Percentiles rank a stretch among this genome's conserved stretches.
These are phyloP conservation scores for Penicillium glabrum DNA, from an alignment of 2,329 filamentous ascomycete genomes.

Conservation along the genomic window DNA sequence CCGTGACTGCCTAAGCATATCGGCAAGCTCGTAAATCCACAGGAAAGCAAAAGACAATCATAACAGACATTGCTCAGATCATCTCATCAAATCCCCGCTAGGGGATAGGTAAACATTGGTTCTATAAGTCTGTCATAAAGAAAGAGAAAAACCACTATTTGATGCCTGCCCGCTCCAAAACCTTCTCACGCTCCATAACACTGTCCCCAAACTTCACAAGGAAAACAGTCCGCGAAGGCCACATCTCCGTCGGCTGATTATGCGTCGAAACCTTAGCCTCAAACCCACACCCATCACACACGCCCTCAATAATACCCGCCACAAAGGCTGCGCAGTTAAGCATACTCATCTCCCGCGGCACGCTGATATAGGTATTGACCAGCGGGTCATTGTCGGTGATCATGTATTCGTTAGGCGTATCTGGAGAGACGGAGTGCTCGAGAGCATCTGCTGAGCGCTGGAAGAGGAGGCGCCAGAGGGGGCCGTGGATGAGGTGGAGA, in stretches of 20 bases:
- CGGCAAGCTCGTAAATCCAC: too few species aligned
- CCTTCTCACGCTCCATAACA: conserved; percentile 87
- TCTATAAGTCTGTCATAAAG: neutral
- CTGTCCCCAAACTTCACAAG: conserved; percentile 88
- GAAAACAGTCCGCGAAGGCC: conserved; percentile 95
- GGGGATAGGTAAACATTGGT: too few species aligned
- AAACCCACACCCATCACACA: conserved; percentile 91
- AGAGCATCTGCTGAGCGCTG: conserved; percentile 86
- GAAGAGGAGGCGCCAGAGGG: conserved; percentile 90
- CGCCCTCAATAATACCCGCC: conserved; percentile 90
- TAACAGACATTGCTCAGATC: too few species aligned
- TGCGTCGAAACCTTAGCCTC: conserved; percentile 88
- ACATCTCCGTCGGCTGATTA: conserved; percentile 73
- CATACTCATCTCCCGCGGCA: conserved; percentile 93
- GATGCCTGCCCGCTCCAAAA: conserved; percentile 63
- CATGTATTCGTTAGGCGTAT: conserved; percentile 95
- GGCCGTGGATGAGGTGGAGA: conserved; percentile 92
- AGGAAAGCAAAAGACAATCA: too few species aligned
- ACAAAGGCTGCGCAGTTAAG: conserved; percentile 96
- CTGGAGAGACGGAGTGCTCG: conserved; percentile 79
- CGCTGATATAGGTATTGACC: conserved; percentile 89
- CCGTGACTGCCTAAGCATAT: too few species aligned
- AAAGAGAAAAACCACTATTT: conserved; percentile 32
- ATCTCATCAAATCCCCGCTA: too few species aligned
- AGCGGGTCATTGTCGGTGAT: conserved; percentile 97